phyloP scores from a whole-genome alignment of 2,329 filamentous ascomycete genomes.

The Xylaria sp. region DNA sequence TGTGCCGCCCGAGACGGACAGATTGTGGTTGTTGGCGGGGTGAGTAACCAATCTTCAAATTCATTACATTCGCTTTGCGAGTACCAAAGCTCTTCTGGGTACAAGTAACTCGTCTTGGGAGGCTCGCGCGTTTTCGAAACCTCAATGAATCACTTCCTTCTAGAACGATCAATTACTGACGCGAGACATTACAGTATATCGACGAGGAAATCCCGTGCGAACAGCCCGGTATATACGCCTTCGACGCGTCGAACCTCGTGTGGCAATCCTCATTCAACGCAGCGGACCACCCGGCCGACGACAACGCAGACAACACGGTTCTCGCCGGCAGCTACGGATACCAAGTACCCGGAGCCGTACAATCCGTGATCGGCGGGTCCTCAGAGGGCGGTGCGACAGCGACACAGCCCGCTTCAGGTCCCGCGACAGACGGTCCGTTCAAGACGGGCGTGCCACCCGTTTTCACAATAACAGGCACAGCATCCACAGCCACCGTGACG shows the following conservation, averaged over 20 bases:
- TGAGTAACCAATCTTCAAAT: not conserved
- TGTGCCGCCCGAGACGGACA: conserved; percentile 77
- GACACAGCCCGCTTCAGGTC: conserved; percentile 70
- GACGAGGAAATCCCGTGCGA: conserved; percentile 72
- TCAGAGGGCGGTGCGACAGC: conserved; percentile 72
- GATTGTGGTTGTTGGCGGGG: conserved; percentile 75
- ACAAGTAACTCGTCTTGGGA: not conserved
- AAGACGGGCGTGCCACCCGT: conserved; percentile 76
- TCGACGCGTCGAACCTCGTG: conserved; percentile 72
- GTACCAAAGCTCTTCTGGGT: not conserved
- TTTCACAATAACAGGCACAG: conserved; percentile 70
- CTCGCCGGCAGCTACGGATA: conserved; percentile 72
- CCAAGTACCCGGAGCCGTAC: conserved; percentile 70
- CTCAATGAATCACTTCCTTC: not conserved
- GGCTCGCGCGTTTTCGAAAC: not conserved
- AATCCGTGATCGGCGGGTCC: conserved; percentile 71
- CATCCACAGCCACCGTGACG: conserved; percentile 68
- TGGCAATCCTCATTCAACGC: conserved; percentile 74
- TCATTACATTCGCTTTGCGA: not conserved
- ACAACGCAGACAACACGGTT: conserved; percentile 62
- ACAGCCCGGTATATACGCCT: conserved; percentile 76
- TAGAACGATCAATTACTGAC: not conserved
- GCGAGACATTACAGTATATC: conserved; percentile 59
- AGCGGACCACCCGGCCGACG: conserved; percentile 60
- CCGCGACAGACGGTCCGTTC: conserved; percentile 74